phyloP scores from a whole-genome alignment of 2,329 filamentous ascomycete genomes.

The Trichoderma polysporum region DNA sequence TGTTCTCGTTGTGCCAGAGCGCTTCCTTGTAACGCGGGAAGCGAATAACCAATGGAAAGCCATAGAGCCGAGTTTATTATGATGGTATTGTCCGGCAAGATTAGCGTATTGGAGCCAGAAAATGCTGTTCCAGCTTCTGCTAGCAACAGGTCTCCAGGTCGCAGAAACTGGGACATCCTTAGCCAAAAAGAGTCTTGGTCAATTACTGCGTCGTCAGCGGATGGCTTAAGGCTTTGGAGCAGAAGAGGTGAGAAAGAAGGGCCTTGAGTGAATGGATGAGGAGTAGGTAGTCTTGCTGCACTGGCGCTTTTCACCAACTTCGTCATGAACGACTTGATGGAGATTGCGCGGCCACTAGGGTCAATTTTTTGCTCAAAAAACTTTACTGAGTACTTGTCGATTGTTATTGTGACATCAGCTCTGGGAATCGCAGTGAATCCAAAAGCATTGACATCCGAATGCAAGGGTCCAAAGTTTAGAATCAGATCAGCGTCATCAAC shows the following conservation, averaged over 20 bases:
- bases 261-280: conserved; percentile 29
- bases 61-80: conserved; percentile 55
- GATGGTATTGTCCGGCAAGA: conserved; percentile 48
- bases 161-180: conserved; percentile 46
- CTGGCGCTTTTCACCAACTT: conserved; percentile 34
- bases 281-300: conserved; percentile 23
- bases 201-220: conserved; percentile 36
- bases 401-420: conserved; percentile 33
- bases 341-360: conserved; percentile 31
- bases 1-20: conserved; percentile 53
- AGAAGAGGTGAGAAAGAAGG: conserved; percentile 28
- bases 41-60: conserved; percentile 61
- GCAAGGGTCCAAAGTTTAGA: conserved; percentile 46
- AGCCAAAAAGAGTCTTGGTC: conserved; percentile 51
- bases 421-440: conserved; percentile 39
- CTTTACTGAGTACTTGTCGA: conserved; percentile 22
- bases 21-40: conserved; percentile 56
- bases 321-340: conserved; percentile 26
- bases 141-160: conserved; percentile 54
- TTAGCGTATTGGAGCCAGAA: conserved; percentile 52
- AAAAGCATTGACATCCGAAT: conserved; percentile 48
- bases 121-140: conserved; percentile 59
- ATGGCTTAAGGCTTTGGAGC: background rate
- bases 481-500: conserved; percentile 45
- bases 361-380: background rate